Evolutionary conservation across 116 monocot genomes (phyloP).

Genomic region (Cymodocea nodosa): DNA sequence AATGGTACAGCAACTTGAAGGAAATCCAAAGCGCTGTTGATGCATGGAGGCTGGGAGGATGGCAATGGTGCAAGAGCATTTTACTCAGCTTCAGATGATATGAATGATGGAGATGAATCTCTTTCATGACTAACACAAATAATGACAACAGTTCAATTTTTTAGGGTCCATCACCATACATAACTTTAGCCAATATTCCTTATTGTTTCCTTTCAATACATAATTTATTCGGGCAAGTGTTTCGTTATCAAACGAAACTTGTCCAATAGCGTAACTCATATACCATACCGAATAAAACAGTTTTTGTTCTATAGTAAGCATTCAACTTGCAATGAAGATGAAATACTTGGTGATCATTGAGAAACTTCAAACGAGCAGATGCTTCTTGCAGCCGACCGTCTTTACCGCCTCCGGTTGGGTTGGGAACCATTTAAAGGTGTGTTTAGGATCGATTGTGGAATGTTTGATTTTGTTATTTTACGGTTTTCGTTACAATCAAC

Average conservation of each 20-base stretch:
- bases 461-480: too few relatives aligned
- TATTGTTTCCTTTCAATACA: neutral
- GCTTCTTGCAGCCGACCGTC: too few relatives aligned
- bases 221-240: neutral
- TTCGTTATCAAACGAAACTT: neutral
- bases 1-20: conserved; percentile 1
- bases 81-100: conserved; percentile 7
- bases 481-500: too few relatives aligned
- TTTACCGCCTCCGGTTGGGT: too few relatives aligned
- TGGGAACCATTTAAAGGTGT: too few relatives aligned
- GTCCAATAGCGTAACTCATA: neutral
- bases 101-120: neutral
- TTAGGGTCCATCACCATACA: neutral
- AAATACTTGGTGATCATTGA: too few relatives aligned
- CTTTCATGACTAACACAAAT: neutral
- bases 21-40: neutral
- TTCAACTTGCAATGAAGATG: too few relatives aligned
- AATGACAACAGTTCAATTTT: too few relatives aligned
- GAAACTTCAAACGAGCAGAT: too few relatives aligned
- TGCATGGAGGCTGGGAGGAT: neutral
- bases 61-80: neutral
- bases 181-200: conserved; percentile 1
- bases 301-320: too few relatives aligned
- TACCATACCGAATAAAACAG: too few relatives aligned
- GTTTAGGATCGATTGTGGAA: too few relatives aligned